Evolutionary conservation across 441 rosid species (phyloP).

Genomic region (Populus trichocarpa): DNA sequence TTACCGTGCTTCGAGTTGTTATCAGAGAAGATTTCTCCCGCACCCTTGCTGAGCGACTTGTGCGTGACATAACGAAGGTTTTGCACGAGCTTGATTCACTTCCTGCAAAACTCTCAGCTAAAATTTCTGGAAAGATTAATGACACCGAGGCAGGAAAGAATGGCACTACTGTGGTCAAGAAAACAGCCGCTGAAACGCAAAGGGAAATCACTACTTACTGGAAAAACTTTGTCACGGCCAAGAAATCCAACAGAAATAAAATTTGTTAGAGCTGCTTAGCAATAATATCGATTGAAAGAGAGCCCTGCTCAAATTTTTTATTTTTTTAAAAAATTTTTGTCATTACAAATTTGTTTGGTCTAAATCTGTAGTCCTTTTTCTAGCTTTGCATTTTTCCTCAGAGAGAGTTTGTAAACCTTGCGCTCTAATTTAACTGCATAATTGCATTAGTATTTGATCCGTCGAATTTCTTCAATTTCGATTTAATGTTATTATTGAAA

Average conservation of each 20-base stretch:
- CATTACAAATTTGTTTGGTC: neutral
- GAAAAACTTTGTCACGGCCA: slow-evolving; percentile 66
- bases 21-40: slow-evolving; percentile 52
- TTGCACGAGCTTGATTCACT: slow-evolving; percentile 65
- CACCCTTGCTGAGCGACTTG: slow-evolving; percentile 52
- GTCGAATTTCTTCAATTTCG: neutral
- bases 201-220: slow-evolving; percentile 67
- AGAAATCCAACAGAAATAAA: slow-evolving; percentile 44
- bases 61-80: slow-evolving; percentile 69
- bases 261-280: slow-evolving; percentile 28
- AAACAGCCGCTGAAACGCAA: slow-evolving; percentile 56
- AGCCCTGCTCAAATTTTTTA: neutral
- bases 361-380: neutral
- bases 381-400: neutral
- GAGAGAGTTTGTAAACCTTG: neutral
- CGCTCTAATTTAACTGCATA: neutral
- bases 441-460: neutral
- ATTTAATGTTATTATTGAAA: neutral
- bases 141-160: slow-evolving; percentile 1
- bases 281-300: neutral
- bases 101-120: slow-evolving; percentile 47
- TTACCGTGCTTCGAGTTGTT: slow-evolving; percentile 54
- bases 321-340: neutral
- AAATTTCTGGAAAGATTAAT: slow-evolving; percentile 22
- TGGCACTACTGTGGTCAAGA: slow-evolving; percentile 33